Evolutionary conservation across 2,329 filamentous ascomycete species (phyloP).

Genomic region (Alternaria brassicae): DNA sequence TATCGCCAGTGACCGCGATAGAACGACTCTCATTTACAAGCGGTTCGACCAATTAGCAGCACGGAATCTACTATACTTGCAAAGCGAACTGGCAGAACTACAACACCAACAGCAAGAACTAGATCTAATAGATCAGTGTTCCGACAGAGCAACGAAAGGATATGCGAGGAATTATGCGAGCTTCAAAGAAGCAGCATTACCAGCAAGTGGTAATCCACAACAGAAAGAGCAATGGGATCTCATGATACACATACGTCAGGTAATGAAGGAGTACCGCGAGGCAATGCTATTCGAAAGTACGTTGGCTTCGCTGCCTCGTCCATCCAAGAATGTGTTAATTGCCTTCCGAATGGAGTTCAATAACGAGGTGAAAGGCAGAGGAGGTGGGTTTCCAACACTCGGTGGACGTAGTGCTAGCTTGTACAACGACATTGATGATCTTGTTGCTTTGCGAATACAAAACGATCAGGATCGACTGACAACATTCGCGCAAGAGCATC

Average conservation of each 20-base stretch:
- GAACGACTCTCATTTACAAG: conserved; percentile 20
- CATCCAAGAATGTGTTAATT: conserved; percentile 7
- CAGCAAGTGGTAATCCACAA: background rate
- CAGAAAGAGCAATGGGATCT: background rate
- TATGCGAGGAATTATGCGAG: conserved; percentile 9
- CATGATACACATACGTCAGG: conserved; percentile 4
- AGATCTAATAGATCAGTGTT: background rate
- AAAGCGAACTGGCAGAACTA: background rate
- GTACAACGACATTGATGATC: conserved; percentile 25
- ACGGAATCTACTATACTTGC: background rate
- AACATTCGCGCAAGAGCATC: conserved; percentile 35
- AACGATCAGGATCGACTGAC: conserved; percentile 37
- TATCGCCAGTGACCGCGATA: conserved; percentile 24
- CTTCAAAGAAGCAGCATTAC: background rate
- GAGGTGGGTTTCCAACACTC: conserved; percentile 10
- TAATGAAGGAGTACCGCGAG: conserved; percentile 14
- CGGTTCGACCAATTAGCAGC: conserved; percentile 16
- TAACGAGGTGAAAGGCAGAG: background rate
- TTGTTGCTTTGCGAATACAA: conserved; percentile 32
- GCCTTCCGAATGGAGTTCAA: conserved; percentile 12
- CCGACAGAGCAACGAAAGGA: conserved; percentile 6
- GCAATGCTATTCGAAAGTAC: conserved; percentile 18
- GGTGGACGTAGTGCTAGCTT: conserved; percentile 11
- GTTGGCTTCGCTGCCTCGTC: conserved; percentile 13
- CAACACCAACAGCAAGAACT: background rate